These are phyloP conservation scores for Triangularia setosa DNA, from an alignment of 2,329 filamentous ascomycete species.

Conservation along the genomic window DNA sequence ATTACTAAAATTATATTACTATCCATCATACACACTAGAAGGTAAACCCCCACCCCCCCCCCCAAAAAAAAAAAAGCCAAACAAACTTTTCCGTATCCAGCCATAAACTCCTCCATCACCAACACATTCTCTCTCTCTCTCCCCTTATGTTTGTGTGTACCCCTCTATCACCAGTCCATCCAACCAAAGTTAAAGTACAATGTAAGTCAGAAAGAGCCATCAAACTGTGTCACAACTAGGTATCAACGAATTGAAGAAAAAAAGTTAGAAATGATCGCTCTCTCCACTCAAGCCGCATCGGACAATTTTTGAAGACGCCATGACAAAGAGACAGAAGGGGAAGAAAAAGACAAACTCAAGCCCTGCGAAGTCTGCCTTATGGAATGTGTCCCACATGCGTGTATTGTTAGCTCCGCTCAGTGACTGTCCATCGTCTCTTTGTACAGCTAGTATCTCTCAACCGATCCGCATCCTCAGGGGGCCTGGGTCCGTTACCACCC, in stretches of 20 bases:
- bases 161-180: not conserved
- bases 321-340: not conserved
- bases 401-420: constrained; percentile 34
- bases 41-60: not conserved
- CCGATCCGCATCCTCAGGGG: constrained; percentile 43
- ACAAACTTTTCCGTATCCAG: not conserved
- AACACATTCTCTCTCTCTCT: not conserved
- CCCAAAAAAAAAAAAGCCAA: not conserved
- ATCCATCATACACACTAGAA: not conserved
- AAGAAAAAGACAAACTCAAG: not conserved
- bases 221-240: not conserved
- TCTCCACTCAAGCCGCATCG: not conserved
- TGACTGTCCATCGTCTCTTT: constrained; percentile 56
- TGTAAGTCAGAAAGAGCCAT: not conserved
- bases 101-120: not conserved
- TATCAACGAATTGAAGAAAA: not conserved
- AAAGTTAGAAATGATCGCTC: not conserved
- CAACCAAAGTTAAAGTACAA: not conserved
- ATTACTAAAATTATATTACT: not conserved
- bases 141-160: not conserved
- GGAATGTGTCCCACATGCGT: not conserved
- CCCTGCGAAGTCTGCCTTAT: not conserved
- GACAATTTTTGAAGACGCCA: not conserved
- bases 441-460: constrained; percentile 43
- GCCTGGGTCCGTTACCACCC: constrained; percentile 37